Base-by-base conservation (phyloP, 306 rosid species). In the Cotoneaster glaucophyllus region DNA sequence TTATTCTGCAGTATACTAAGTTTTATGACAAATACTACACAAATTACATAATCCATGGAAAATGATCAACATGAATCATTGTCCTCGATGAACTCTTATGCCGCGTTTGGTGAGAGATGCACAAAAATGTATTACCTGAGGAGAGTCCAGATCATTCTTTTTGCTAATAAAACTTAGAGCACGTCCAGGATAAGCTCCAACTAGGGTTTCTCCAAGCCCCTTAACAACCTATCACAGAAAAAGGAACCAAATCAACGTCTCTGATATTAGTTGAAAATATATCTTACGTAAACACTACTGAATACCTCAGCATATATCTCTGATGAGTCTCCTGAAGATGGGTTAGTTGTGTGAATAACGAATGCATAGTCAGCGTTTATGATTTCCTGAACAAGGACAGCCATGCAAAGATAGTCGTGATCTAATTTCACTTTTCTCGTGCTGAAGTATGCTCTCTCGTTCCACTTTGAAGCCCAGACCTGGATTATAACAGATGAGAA, bases 381-480 rank as follows among this genome's bases (percentile, higher is more conserved):
- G 79, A 95, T 89, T 86, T 95, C 99, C 86, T 95, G 99, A 80
- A 92, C 96, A 82, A 95, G 97, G 82, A 95, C 99, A 41, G 99
- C 95, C 99, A 95, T 92, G 86, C 96, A 95, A 76, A 95, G 96
- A 86, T 74, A 82, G 21, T 95, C 97, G 69, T 95, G 99, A 74
- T 95, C 90, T 50, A 92, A 74, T 76, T 92, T 95, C 77, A 95
- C 93, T 90, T 92, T 95, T 89, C 92, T 85, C 18, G 97, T 86
- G 90, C 99, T 95, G 88, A 88, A 95, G 85, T 92, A 95, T 26
- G 99, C 97, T 75, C 99, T 87, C 84, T 92, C 99, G 34, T 95
- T 95, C 99, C 99, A 95, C 89, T 95, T 95, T 53, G 99, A 95
- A 78, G 91, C 97, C 99, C 99, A 95, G 53, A 95, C 99, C 99